phyloP scores from a whole-genome alignment of 2,329 filamentous ascomycete species.

The Capronia americana region DNA sequence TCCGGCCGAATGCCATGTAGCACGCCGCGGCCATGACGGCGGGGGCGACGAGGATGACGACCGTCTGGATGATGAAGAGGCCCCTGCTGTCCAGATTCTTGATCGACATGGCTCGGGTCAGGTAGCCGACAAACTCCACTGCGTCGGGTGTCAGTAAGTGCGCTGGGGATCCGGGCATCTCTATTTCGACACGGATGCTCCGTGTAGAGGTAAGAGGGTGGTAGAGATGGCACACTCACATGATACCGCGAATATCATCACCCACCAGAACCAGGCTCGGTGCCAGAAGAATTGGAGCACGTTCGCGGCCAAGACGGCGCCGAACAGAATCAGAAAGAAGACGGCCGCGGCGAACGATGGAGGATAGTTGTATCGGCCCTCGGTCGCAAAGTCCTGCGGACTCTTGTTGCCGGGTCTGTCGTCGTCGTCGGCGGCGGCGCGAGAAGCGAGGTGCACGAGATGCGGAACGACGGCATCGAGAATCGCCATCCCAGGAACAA shows the following conservation, averaged over 20 bases:
- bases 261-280: conserved; percentile 52
- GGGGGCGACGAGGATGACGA: conserved; percentile 55
- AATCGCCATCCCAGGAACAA: not conserved
- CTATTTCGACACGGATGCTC: not conserved
- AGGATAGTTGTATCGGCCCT: conserved; percentile 45
- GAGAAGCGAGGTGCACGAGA: conserved; percentile 19
- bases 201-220: not conserved
- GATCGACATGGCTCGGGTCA: conserved; percentile 42
- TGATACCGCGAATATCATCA: conserved; percentile 51
- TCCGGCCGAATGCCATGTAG: conserved; percentile 55
- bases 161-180: not conserved
- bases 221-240: conserved; percentile 40
- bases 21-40: conserved; percentile 56
- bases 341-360: conserved; percentile 49
- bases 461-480: conserved; percentile 10
- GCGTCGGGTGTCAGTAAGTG: conserved; percentile 6
- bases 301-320: conserved; percentile 37
- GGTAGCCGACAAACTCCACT: conserved; percentile 51
- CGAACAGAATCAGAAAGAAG: conserved; percentile 47
- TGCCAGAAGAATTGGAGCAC: conserved; percentile 45
- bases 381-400: conserved; percentile 20
- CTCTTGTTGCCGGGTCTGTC: conserved; percentile 23
- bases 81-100: conserved; percentile 18
- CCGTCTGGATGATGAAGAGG: conserved; percentile 44
- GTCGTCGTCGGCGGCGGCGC: conserved; percentile 2